phyloP scores from a whole-genome alignment of 352 stramenopile genomes.

The Lagenidium sp. region DNA sequence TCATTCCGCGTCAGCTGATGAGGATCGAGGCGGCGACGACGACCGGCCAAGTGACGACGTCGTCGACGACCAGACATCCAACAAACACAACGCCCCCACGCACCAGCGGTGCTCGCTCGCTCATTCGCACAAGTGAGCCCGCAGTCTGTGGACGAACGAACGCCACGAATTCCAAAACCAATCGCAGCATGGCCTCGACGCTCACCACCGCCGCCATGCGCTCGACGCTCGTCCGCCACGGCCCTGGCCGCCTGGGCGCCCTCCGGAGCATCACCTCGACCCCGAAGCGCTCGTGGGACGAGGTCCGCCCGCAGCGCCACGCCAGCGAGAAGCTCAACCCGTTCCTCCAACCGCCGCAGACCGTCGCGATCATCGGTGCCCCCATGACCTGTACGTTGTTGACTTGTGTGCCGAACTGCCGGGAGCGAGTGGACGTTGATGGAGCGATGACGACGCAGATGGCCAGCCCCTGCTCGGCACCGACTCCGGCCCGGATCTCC shows the following conservation, averaged over 20 bases:
- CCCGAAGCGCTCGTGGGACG: constrained; percentile 31
- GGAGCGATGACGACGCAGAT: constrained; percentile 43
- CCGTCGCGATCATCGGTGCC: constrained; percentile 74
- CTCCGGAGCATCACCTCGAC: constrained; percentile 47
- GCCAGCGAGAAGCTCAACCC: constrained; percentile 39
- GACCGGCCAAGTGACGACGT: not conserved
- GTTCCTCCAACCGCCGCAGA: constrained; percentile 46
- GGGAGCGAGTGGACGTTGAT: too few species aligned
- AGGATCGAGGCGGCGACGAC: not conserved
- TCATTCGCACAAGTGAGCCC: not conserved
- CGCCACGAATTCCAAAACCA: not conserved
- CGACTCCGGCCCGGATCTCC: constrained; percentile 60
- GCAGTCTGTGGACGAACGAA: too few species aligned
- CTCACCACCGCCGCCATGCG: not conserved
- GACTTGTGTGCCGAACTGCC: not conserved
- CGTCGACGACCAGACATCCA: too few species aligned
- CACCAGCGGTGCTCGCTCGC: not conserved
- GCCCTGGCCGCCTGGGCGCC: not conserved
- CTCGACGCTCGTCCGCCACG: constrained; percentile 1
- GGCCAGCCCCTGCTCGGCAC: constrained; percentile 76
- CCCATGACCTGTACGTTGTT: constrained; percentile 71
- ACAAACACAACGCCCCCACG: not conserved
- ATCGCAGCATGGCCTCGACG: constrained; percentile 3
- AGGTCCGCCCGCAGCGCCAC: constrained; percentile 61
- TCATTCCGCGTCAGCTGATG: constrained; percentile 1